Base-by-base conservation (phyloP, 306 rosid species). In the Canavalia ensiformis region DNA sequence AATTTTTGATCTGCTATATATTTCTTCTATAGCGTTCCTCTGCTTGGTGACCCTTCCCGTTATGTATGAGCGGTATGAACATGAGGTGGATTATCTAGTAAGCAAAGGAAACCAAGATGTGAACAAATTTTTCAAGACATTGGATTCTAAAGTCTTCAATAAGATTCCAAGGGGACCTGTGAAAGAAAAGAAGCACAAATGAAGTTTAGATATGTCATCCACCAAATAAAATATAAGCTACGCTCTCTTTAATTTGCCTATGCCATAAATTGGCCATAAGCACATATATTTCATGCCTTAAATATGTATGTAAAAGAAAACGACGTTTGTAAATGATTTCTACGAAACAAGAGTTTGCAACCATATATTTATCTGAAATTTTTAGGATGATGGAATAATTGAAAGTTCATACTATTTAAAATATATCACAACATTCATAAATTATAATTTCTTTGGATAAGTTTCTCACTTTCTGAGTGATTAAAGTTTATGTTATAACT, bases 81-180 rank as follows among this genome's bases (percentile, higher is more conserved):
- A 67, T 42, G 90, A 88, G 71, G 91, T 90, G 82, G 85, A 82
- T 80, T 81, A 90, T 80, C 77, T 85, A 49, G 91, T 86, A 68
- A 66, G 74, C 73, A 84, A 71, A 86, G 86, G 94, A 71, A 81
- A 68, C 78, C 86, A 66, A 82, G 91, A 88, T 46, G 70, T 79
- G 79, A 84, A 51, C 84, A 84, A 82, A 58, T 59, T 85, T 76
- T 85, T 80, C 87, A 76, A 34, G 46, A 71, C 77, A 62, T 87
- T 92, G 72, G 90, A 89, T 30, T 81, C 82, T 58, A 81, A 62
- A 30, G 60, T 90, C 78, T 89, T 90, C 45, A 76, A 75, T 69
- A 89, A 88, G 87, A 92, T 92, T 80, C 97, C 95, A 9, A 88
- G 89, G 82, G 90, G 90, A 80, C 90, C 91, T 29, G 86, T 73